Evolutionary conservation across 2,329 filamentous ascomycete genomes (phyloP), one percentile per base, ranked within the genome.

Genomic region (Ophiocordyceps camponoti-leonardi): DNA sequence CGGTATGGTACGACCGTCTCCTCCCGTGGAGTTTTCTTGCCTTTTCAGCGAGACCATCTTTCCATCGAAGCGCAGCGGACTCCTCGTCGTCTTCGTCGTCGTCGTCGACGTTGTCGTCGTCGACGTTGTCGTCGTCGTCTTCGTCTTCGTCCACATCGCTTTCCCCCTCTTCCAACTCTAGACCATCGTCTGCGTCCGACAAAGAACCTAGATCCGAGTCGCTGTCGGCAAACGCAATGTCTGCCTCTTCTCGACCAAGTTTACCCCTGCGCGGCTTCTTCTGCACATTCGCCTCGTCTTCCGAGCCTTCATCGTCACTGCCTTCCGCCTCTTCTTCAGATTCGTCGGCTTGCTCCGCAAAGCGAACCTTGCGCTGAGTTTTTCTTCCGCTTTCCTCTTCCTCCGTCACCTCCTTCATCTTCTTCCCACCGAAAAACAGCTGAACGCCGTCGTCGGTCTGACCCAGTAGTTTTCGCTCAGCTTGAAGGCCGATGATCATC

Each of bases 161-260:
- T 39, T 8, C 35, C n/a, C n/a, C 35, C 11, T 39, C 35, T 19
- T 39, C 35, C 16, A 19, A 12, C 0, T 68, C 64, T 12, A 66
- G 67, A 4, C 64, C 67, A 0, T 64, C 66, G 4, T 67, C 65
- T 0, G 61, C 62, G 2, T 67, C 67, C 2, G 86, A 94, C 50
- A 95, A 64, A 4, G 90, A 94, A 7, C 92, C 92, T 5, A 98
- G 72, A 59, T 98, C 93, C 0, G 92, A 98, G 61, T 98, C 93
- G 56, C 86, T 94, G 57, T 98, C 92, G 14, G 92, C 92, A 66
- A 95, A 98, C 1, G 80, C 86, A 47, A 96, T 56, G 46, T 94
- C 71, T 35, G 73, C 67, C 45, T 68, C 26, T 4, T 28, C 26
- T 28, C 26, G 26, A 28, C 26, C 10, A 2, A 2, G 6, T 28